phyloP scores from a whole-genome alignment of 2,329 filamentous ascomycete species.

The Orbilia blumenaviensis region DNA sequence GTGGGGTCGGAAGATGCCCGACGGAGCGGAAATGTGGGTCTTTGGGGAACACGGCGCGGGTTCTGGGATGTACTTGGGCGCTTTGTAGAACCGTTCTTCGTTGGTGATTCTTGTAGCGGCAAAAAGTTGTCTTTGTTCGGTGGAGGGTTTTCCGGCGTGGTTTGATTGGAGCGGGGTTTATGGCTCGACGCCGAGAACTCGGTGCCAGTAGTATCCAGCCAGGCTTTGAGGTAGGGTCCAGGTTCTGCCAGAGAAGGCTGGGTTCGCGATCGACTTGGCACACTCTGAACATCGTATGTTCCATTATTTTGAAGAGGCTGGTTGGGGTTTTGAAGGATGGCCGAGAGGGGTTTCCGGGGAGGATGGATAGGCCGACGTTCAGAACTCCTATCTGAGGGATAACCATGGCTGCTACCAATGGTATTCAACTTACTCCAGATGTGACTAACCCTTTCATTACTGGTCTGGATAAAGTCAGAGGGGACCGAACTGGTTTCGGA shows the following conservation, averaged over 20 bases:
- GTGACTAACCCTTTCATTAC: constrained; percentile 46
- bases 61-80: not conserved
- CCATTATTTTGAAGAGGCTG: constrained; percentile 1
- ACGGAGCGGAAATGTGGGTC: constrained; percentile 19
- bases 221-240: constrained; percentile 46
- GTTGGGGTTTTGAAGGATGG: constrained; percentile 16
- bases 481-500: constrained; percentile 48
- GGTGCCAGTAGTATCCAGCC: constrained; percentile 27
- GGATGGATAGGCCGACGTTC: constrained; percentile 22
- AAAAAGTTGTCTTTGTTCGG: not conserved
- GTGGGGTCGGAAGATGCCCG: constrained; percentile 7
- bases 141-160: constrained; percentile 38
- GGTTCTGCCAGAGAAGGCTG: constrained; percentile 25
- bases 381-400: constrained; percentile 15
- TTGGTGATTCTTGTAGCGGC: constrained; percentile 23
- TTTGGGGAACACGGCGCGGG: not conserved
- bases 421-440: constrained; percentile 45
- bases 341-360: constrained; percentile 27
- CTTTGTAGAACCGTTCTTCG: not conserved
- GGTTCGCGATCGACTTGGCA: not conserved
- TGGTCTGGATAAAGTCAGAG: constrained; percentile 33
- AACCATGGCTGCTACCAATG: constrained; percentile 4
- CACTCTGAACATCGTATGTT: not conserved
- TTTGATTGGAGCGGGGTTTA: constrained; percentile 35
- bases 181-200: constrained; percentile 30